Evolutionary conservation across 2,329 filamentous ascomycete genomes (phyloP), one percentile per base, ranked within the genome.

Genomic region (Aspergillus arachidicola): DNA sequence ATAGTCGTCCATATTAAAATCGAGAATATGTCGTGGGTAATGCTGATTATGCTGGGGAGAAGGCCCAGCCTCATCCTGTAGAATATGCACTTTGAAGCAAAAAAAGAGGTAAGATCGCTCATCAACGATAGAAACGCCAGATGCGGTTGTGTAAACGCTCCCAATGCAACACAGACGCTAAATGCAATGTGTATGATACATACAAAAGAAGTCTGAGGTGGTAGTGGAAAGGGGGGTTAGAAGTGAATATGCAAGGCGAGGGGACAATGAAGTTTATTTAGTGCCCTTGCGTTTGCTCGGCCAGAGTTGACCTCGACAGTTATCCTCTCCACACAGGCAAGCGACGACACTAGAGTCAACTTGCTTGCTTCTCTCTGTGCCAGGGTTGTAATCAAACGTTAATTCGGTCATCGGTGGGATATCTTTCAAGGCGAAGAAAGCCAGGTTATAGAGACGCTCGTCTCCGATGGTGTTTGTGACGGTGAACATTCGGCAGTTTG

Each of bases 331-430:
- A 57, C 81, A 83, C 1, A 80, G 71, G 71, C 81, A 83, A 45
- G 71, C 73, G 10, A 80, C 75, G 0, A 79, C 76, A 26, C 72
- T 73, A 0, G 80, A 76, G 9, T 81, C 78, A 7, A 73, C 57
- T 4, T 70, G 71, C 45, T 61, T 68, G 1, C 59, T 65, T 10
- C 58, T 66, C 30, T 73, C 71, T 61, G 69, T 72, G 19, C 62
- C 60, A 0, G 79, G 79, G 14, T 80, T 78, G 61, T 84, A 84
- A 53, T 83, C 81, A 30, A 84, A 83, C 0, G 80, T 82, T 0
- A 84, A 64, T 58, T 84, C 82, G 0, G 74, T 80, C 1, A 73
- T 73, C 0, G 78, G 72, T 0, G 73, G 71, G 19, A 84, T 82
- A 16, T 80, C 76, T 2, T 73, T 72, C 1, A 79, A 65, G 0